Percentiles rank a stretch among this genome's conserved stretches.
These are phyloP conservation scores for Dendrobium huoshanense DNA, from an alignment of 106 monocot species.

Conservation along the genomic window DNA sequence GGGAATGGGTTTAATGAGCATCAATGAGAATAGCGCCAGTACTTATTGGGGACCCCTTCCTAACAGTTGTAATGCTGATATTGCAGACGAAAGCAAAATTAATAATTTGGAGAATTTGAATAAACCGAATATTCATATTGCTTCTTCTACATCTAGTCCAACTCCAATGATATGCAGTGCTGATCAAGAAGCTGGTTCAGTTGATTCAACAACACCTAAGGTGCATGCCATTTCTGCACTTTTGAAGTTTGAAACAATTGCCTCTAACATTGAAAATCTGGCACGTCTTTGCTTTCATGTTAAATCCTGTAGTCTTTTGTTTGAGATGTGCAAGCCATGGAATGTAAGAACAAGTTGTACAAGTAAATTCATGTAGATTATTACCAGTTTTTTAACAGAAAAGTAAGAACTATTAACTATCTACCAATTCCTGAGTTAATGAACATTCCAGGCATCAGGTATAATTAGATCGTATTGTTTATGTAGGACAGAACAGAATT, in stretches of 20 bases:
- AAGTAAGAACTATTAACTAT: neutral
- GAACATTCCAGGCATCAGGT: neutral
- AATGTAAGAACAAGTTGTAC: neutral
- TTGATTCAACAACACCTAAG: constrained; percentile 24
- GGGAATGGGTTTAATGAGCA: constrained; percentile 59
- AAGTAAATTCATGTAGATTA: neutral
- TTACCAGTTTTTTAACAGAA: neutral
- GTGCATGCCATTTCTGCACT: constrained; percentile 11
- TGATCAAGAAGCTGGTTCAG: constrained; percentile 21
- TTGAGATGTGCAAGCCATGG: too few relatives aligned
- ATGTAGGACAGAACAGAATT: too few relatives aligned
- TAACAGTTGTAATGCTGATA: constrained; percentile 22
- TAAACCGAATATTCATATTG: constrained; percentile 29
- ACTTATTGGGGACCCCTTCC: constrained; percentile 31
- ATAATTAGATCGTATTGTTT: too few relatives aligned
- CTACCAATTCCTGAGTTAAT: neutral
- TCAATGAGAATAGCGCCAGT: constrained; percentile 44
- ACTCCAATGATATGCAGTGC: constrained; percentile 18
- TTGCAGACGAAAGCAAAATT: constrained; percentile 8
- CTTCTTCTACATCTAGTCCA: constrained; percentile 27
- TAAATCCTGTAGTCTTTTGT: neutral
- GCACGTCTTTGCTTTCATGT: neutral
- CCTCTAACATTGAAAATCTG: neutral
- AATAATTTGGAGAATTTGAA: constrained; percentile 33
- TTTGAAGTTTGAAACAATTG: neutral